Evolutionary conservation across 371 early-diverging fungal genomes (phyloP).

Genomic region (Conidiobolus incongruus): DNA sequence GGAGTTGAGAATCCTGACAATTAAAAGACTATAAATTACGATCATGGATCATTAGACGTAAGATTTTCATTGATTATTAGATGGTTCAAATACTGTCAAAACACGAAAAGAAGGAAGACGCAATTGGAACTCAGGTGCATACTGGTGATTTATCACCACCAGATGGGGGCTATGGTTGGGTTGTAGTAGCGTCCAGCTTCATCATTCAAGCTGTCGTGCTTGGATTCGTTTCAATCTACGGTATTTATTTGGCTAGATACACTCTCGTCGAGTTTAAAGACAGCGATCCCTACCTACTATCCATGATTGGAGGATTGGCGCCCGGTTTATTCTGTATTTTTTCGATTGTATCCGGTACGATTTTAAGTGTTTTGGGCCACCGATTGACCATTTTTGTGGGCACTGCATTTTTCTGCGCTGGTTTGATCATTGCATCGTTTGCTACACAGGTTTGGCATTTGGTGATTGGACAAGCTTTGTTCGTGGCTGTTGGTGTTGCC

Average conservation of each 20-base stretch:
- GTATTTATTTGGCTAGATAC: constrained; percentile 16
- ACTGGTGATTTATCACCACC: too few species aligned
- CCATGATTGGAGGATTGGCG: background rate
- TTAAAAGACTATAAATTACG: too few species aligned
- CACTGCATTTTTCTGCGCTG: constrained; percentile 11
- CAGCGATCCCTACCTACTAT: background rate
- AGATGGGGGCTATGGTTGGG: constrained; percentile 15
- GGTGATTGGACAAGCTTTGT: constrained; percentile 22
- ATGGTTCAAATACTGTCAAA: too few species aligned
- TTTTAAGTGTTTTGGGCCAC: background rate
- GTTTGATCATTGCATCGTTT: constrained; percentile 4
- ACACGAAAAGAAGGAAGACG: too few species aligned
- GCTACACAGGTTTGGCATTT: constrained; percentile 19
- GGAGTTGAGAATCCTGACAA: too few species aligned
- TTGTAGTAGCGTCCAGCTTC: constrained; percentile 14
- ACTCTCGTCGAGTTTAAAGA: background rate
- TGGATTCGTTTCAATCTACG: constrained; percentile 18
- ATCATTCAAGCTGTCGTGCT: constrained; percentile 17
- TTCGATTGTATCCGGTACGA: background rate
- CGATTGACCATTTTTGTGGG: constrained; percentile 12
- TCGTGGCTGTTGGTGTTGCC: constrained; percentile 21
- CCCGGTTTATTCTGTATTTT: background rate
- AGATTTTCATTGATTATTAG: too few species aligned
- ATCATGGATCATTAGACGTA: too few species aligned
- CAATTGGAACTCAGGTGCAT: too few species aligned